phyloP scores from a whole-genome alignment of 2,329 filamentous ascomycete genomes.

The Hypoxylon sp. region DNA sequence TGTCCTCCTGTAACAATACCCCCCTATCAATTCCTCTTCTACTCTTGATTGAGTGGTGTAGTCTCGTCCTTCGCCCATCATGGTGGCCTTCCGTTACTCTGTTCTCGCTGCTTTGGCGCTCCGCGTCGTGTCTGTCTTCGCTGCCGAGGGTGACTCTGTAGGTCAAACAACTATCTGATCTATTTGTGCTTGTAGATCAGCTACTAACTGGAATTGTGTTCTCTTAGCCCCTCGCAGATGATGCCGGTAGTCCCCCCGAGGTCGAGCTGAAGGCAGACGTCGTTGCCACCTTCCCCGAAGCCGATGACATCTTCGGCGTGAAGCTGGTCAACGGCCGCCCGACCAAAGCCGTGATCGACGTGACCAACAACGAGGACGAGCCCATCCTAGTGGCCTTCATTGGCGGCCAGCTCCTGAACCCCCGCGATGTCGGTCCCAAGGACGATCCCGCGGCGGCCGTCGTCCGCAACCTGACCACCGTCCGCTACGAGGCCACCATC shows the following conservation, averaged over 20 bases:
- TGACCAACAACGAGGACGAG: constrained; percentile 85
- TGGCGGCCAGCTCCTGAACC: constrained; percentile 78
- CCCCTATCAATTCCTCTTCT: constrained; percentile 22
- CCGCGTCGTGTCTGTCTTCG: constrained; percentile 54
- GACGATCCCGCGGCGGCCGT: constrained; percentile 67
- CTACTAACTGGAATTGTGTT: constrained; percentile 14
- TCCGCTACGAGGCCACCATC: constrained; percentile 80
- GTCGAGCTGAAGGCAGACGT: constrained; percentile 74
- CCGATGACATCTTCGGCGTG: constrained; percentile 93
- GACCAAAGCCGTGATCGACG: constrained; percentile 84
- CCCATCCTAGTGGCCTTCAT: constrained; percentile 83
- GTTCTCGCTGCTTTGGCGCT: constrained; percentile 55
- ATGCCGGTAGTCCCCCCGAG: constrained; percentile 48
- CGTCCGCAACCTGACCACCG: constrained; percentile 86
- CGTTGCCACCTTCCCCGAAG: constrained; percentile 73
- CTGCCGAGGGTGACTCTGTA: constrained; percentile 52
- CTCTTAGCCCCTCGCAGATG: constrained; percentile 48
- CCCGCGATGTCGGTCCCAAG: constrained; percentile 65
- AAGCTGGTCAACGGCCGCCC: constrained; percentile 95
- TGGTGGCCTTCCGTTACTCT: constrained; percentile 55
- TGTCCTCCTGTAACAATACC: neutral
- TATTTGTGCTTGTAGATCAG: neutral
- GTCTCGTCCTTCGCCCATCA: constrained; percentile 41
- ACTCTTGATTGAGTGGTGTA: constrained; percentile 12
- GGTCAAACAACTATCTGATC: constrained; percentile 33